Conservation (phyloP, 495 filamentous ascomycete species). For the Saxophila tyrrhenica region DNA sequence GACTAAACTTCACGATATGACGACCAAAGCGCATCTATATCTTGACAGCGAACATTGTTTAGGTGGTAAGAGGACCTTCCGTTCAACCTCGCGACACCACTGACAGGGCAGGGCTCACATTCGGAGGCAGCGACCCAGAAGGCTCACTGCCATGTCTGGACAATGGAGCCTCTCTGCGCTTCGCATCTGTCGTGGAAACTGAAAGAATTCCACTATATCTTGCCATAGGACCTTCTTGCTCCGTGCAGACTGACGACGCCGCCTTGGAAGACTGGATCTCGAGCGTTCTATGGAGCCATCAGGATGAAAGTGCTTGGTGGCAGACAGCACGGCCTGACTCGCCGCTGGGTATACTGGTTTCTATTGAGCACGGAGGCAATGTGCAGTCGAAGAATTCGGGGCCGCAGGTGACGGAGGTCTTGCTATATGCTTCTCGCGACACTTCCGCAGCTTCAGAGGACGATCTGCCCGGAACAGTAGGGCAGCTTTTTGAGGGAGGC, state of each 20-base stretch:
- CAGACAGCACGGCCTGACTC: slow-evolving; percentile 6
- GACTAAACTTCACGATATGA: too few species aligned
- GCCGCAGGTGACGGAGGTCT: slow-evolving; percentile 38
- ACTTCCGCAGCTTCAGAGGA: slow-evolving; percentile 41
- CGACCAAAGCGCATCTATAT: too few species aligned
- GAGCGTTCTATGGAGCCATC: not conserved
- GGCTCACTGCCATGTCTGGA: too few species aligned
- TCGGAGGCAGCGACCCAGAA: too few species aligned
- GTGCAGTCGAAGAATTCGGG: not conserved
- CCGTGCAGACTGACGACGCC: not conserved
- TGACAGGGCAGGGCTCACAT: too few species aligned
- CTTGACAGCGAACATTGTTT: too few species aligned
- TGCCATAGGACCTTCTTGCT: not conserved
- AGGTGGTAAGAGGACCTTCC: too few species aligned
- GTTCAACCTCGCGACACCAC: too few species aligned
- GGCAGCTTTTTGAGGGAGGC: too few species aligned
- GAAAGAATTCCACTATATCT: not conserved
- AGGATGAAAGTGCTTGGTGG: slow-evolving; percentile 4
- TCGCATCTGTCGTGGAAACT: slow-evolving; percentile 1
- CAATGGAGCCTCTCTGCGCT: not conserved
- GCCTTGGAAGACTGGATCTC: slow-evolving; percentile 3
- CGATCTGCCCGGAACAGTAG: too few species aligned
- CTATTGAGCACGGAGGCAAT: slow-evolving; percentile 1
- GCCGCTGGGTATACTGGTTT: slow-evolving; percentile 11
- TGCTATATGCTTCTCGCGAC: slow-evolving; percentile 38